phyloP scores from a whole-genome alignment of 2,329 filamentous ascomycete species.

The Microdochium paspali region DNA sequence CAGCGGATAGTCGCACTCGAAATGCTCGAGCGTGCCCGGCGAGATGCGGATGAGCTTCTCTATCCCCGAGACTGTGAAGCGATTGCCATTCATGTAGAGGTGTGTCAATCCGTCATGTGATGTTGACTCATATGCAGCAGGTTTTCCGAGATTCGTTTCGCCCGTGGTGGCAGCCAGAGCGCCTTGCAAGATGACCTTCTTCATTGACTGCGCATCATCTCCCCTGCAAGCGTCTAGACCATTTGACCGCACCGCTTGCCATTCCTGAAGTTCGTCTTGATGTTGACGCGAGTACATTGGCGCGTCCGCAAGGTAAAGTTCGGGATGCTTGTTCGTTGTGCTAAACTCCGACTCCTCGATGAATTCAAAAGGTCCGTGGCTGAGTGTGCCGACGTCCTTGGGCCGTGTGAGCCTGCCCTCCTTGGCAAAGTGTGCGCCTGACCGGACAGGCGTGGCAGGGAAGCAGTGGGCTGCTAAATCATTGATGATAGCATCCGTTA shows the following conservation, averaged over 20 bases:
- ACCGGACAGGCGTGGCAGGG: slow-evolving; percentile 19
- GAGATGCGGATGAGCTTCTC: slow-evolving; percentile 30
- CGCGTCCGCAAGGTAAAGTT: slow-evolving; percentile 37
- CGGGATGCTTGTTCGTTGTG: slow-evolving; percentile 30
- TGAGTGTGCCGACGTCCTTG: slow-evolving; percentile 16
- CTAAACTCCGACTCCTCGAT: slow-evolving; percentile 39
- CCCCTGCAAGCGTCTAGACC: slow-evolving; percentile 18
- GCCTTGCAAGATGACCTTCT: slow-evolving; percentile 16
- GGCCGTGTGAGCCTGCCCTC: slow-evolving; percentile 33
- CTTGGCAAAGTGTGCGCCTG: slow-evolving; percentile 26
- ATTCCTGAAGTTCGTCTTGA: slow-evolving; percentile 12
- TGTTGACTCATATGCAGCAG: slow-evolving; percentile 13
- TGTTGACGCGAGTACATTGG: slow-evolving; percentile 27
- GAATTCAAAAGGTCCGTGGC: slow-evolving; percentile 31
- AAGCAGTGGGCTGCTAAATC: slow-evolving; percentile 22
- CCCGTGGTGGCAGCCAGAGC: slow-evolving; percentile 4
- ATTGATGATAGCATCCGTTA: slow-evolving; percentile 35
- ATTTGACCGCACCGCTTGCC: slow-evolving; percentile 21
- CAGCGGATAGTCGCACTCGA: slow-evolving; percentile 39
- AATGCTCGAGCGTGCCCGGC: slow-evolving; percentile 37
- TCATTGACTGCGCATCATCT: slow-evolving; percentile 23
- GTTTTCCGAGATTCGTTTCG: slow-evolving; percentile 6
- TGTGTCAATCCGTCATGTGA: slow-evolving; percentile 36
- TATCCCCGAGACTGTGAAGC: slow-evolving; percentile 33
- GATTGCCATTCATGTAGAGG: slow-evolving; percentile 41